Base-by-base conservation (phyloP, 1,284 basidiomycete genomes). In the Irpex sp. region DNA sequence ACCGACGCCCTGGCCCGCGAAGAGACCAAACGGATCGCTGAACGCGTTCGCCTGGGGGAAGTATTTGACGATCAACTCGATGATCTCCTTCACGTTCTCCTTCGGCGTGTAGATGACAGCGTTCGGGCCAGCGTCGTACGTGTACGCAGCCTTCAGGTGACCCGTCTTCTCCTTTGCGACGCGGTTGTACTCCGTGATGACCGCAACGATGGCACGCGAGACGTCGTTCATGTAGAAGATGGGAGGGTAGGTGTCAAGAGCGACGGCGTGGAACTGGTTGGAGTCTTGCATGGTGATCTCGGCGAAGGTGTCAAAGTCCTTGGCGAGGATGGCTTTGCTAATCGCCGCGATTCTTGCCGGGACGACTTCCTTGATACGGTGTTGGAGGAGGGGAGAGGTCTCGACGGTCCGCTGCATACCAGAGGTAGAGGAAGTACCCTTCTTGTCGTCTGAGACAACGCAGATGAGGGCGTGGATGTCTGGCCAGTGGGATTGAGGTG, bases 151-250 rank as follows among this genome's bases (percentile, higher is more conserved):
- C 71, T 93, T 88, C 73, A 88, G 80, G 64, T 86, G 83, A 1
- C 85, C 81, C 0, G 88, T 87, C 7, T 77, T 76, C 54, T 78
- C 86, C 54, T 89, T 74, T 2, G 87, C 83, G 43, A 93, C 81
- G n/a, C 96, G 86, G 79, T 99, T 99, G 79, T 96, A 89, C 78
- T 98, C 97, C 63, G 94, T 91, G 66, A 99, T 83, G 68, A 97
- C 77, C 4, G 88, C 82, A 70, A 97, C 93, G 77, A 98, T 93
- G 33, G 92, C 77, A 35, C 91, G 85, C 66, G 89, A 93, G 68
- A 96, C 93, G 76, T 99, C 97, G 81, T 98, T 99, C 87, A 99
- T 90, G 83, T 99, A 99, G 77, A 99, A 98, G 78, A 99, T 99
- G 55, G 97, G 97, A 1, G 97, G 97, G 56, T 90, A 85, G 0